A percentile compares a stretch with the other conserved stretches of the same genome.
Evolutionary conservation across 768 basidiomycete species (phyloP).

Genomic region (Trametes sanguinea): DNA sequence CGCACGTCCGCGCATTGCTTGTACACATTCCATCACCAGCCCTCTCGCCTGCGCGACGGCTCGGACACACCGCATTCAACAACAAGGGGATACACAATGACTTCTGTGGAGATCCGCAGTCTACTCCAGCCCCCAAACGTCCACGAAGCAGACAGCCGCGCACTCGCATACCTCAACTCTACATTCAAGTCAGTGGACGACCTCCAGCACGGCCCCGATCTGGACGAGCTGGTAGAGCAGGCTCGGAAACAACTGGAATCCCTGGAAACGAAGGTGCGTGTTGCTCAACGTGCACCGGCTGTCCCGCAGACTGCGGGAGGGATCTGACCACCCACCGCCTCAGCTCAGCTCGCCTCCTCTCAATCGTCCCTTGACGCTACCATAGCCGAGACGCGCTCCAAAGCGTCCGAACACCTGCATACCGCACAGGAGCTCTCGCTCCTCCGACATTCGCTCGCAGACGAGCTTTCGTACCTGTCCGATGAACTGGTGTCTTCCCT

Average conservation of each 20-base stretch:
- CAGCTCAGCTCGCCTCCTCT: slow-evolving; percentile 63
- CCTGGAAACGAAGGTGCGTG: slow-evolving; percentile 34
- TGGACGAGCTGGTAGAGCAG: slow-evolving; percentile 51
- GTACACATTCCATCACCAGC: too few relatives aligned
- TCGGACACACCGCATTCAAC: too few relatives aligned
- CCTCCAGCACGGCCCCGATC: slow-evolving; percentile 39
- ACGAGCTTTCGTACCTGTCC: slow-evolving; percentile 72
- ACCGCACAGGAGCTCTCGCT: slow-evolving; percentile 75
- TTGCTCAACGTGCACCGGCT: background rate
- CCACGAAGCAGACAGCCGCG: slow-evolving; percentile 36
- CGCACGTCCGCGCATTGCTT: too few relatives aligned
- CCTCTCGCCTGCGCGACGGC: too few relatives aligned
- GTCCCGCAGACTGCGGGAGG: background rate
- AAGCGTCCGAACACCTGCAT: slow-evolving; percentile 52
- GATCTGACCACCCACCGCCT: slow-evolving; percentile 29
- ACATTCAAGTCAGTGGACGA: slow-evolving; percentile 46
- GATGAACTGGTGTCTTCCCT: slow-evolving; percentile 62
- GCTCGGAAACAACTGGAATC: slow-evolving; percentile 37
- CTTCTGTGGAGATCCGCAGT: slow-evolving; percentile 47
- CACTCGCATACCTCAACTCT: slow-evolving; percentile 44
- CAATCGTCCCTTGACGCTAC: slow-evolving; percentile 47
- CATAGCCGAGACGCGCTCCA: slow-evolving; percentile 49
- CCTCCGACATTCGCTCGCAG: slow-evolving; percentile 74
- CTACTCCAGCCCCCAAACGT: slow-evolving; percentile 52
- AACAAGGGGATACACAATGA: slow-evolving; percentile 30